phyloP scores from a whole-genome alignment of 495 filamentous ascomycete genomes.

The Parathielavia hyrcaniae region DNA sequence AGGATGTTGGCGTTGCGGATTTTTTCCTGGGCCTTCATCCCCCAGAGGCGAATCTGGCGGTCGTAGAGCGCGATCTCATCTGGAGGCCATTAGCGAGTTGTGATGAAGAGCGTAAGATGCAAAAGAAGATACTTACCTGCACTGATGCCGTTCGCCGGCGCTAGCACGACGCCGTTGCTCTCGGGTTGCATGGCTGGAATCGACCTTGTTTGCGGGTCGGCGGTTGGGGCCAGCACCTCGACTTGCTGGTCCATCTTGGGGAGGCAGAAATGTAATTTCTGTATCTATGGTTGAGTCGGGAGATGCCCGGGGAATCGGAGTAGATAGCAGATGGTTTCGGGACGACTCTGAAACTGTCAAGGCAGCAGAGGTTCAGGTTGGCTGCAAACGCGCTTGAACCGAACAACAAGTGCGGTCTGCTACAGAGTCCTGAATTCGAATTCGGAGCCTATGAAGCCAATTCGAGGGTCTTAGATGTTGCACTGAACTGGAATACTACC shows the following conservation, averaged over 20 bases:
- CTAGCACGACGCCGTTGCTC: not conserved
- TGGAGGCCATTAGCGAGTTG: conserved; percentile 29
- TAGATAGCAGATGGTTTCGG: not conserved
- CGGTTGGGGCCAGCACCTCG: not conserved
- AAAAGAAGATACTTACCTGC: conserved; percentile 27
- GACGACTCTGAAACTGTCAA: too few relatives aligned
- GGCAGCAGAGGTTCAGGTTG: too few relatives aligned
- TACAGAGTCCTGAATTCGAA: not conserved
- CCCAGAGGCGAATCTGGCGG: conserved; percentile 97
- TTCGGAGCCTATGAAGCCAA: not conserved
- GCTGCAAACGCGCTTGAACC: not conserved
- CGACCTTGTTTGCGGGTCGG: not conserved
- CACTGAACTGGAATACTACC: not conserved
- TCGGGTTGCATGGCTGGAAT: not conserved
- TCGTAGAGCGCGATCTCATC: conserved; percentile 98
- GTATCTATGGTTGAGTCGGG: not conserved
- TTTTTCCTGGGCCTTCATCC: conserved; percentile 83
- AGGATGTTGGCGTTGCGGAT: conserved; percentile 88
- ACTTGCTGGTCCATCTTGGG: conserved; percentile 4
- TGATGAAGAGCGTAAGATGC: not conserved
- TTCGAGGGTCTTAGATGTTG: not conserved
- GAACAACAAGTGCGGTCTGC: not conserved
- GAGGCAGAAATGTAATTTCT: not conserved
- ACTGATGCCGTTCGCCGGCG: conserved; percentile 12
- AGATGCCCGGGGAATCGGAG: not conserved